These are phyloP conservation scores for Cladophialophora immunda DNA, from an alignment of 2,329 filamentous ascomycete genomes.

Conservation along the genomic window DNA sequence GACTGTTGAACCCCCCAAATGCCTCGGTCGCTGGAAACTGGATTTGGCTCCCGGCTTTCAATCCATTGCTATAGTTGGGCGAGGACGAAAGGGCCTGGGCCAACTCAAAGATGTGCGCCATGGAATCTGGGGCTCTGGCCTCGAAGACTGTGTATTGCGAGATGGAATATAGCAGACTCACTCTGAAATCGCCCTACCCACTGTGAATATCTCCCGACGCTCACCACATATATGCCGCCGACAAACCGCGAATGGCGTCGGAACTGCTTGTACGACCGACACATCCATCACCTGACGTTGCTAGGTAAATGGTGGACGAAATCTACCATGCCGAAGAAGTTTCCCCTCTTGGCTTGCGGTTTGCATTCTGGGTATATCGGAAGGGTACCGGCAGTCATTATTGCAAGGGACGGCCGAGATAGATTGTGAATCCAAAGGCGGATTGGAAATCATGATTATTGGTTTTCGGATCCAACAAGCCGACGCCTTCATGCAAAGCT, in stretches of 20 bases:
- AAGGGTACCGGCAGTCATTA: background rate
- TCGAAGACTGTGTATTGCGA: background rate
- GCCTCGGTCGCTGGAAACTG: slow-evolving; percentile 27
- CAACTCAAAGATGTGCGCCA: slow-evolving; percentile 35
- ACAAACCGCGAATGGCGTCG: background rate
- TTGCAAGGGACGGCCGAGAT: background rate
- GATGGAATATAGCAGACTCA: background rate
- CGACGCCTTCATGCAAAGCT: background rate
- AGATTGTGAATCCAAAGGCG: background rate
- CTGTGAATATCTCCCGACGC: background rate
- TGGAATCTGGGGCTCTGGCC: background rate
- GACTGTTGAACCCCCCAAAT: slow-evolving; percentile 48
- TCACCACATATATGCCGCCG: background rate
- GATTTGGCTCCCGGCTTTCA: slow-evolving; percentile 24
- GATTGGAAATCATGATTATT: background rate
- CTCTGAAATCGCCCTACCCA: background rate
- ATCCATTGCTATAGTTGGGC: slow-evolving; percentile 24
- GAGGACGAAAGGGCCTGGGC: slow-evolving; percentile 15
- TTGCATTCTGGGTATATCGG: background rate
- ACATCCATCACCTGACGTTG: no score
- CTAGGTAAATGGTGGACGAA: background rate
- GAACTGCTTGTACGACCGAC: background rate
- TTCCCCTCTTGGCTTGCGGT: background rate
- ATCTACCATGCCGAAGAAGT: background rate
- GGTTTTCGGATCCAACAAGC: background rate